Base-by-base conservation (phyloP, 1,284 basidiomycete species). In the Irpex lacteus region DNA sequence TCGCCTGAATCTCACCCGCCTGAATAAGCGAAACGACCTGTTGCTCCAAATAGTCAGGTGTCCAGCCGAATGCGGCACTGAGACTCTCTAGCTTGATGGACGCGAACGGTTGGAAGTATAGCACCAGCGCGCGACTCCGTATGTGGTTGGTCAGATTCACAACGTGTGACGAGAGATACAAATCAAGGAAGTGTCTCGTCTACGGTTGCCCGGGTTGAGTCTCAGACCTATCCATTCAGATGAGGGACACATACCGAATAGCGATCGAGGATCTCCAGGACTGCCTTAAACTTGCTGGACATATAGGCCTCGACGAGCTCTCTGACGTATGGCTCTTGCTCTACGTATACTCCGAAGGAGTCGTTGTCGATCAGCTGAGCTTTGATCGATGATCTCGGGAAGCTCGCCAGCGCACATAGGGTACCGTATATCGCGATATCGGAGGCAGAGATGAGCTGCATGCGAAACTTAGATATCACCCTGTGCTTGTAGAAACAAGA, bases 351-450 rank as follows among this genome's bases (percentile, higher is more conserved):
- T 1, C 86, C 82, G 69, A 95, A 92, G 3, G 81, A 80, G 2
- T 88, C 78, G 70, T 89, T 93, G 63, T 89, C 89, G 32, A 94
- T 75, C 7, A 63, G 19, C 70, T 85, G 83, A 0, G 82, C 71
- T 69, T 89, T 89, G 75, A 96, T 87, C n/a, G 82, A 79, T 0
- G 83, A 79, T 3, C 95, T 86, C 8, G 85, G 78, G 68, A 94
- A 82, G 38, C 85, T 90, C 0, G 94, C 90, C 9, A 97, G 82
- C 1, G 91, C 89, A 69, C 92, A 95, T 0, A 96, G 77, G 0
- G 88, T 88, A 5, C 88, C 90, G 72, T 94, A 96, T 47, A 95
- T 85, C 2, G 92, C 93, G 54, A 96, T 86, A 72, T 96, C 95
- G 1, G 84, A 85, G 0, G 89, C 84, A 0, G 91, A 83, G 53